phyloP scores from a whole-genome alignment of 208 protist genomes.

The Crithidia sp. region DNA sequence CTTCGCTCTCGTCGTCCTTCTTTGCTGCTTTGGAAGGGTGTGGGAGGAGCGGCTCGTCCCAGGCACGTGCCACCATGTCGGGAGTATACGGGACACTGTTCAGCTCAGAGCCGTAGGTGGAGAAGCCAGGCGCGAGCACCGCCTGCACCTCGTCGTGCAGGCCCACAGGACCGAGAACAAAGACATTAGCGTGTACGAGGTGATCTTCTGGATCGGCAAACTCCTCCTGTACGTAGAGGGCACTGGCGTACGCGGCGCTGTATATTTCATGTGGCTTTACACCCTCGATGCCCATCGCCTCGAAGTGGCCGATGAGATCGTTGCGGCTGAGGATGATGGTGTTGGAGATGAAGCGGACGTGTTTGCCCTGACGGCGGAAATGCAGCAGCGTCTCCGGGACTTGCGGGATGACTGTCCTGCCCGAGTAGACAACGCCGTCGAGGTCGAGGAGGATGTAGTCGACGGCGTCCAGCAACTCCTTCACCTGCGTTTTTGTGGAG shows the following conservation, averaged over 20 bases:
- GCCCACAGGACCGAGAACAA: constrained; percentile 40
- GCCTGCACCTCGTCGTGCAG: constrained; percentile 60
- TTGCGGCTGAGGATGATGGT: constrained; percentile 53
- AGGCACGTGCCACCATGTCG: constrained; percentile 33
- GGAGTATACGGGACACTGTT: constrained; percentile 41
- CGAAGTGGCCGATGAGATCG: constrained; percentile 34
- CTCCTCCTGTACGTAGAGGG: constrained; percentile 46
- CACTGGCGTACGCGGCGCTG: constrained; percentile 65
- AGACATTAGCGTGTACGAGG: constrained; percentile 58
- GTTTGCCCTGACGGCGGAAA: constrained; percentile 41
- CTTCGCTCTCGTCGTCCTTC: neutral
- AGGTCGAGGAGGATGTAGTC: constrained; percentile 70
- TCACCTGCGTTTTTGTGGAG: constrained; percentile 6
- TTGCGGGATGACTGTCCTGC: constrained; percentile 37
- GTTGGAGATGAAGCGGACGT: constrained; percentile 74
- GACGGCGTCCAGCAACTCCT: constrained; percentile 20
- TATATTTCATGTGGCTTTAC: constrained; percentile 47
- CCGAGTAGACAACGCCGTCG: constrained; percentile 73
- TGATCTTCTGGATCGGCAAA: constrained; percentile 13
- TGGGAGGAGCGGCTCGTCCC: constrained; percentile 43
- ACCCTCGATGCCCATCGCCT: constrained; percentile 37
- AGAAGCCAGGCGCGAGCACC: constrained; percentile 58
- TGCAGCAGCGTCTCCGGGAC: constrained; percentile 53
- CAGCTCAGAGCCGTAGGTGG: constrained; percentile 67
- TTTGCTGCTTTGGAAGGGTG: constrained; percentile 17